A percentile compares a stretch with the other conserved stretches of the same genome.
phyloP scores from a whole-genome alignment of 331 rosid species.

The Rosa hybrid region DNA sequence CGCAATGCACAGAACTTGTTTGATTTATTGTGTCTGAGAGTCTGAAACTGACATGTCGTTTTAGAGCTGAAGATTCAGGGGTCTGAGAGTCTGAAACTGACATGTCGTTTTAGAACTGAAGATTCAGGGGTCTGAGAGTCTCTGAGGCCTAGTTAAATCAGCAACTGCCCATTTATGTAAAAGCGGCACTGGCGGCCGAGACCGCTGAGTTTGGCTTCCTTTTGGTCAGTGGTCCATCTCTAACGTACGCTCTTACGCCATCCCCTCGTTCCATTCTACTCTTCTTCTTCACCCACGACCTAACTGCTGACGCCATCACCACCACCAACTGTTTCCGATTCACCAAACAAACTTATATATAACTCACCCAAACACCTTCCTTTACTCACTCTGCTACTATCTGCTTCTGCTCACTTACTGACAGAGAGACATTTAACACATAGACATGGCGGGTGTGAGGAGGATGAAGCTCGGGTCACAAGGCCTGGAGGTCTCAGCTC shows the following conservation, averaged over 20 bases:
- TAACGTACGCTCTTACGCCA: background rate
- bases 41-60: background rate
- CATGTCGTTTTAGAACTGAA: background rate
- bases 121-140: no score
- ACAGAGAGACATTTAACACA: no score
- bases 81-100: background rate
- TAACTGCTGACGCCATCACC: background rate
- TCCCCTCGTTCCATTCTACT: no score
- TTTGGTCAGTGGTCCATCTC: no score
- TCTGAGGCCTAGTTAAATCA: no score
- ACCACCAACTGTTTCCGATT: background rate
- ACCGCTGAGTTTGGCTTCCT: no score
- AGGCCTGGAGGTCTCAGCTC: conserved; percentile 61
- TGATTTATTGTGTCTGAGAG: background rate
- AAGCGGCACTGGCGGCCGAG: no score
- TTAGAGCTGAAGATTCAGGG: no score
- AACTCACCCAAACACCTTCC: background rate
- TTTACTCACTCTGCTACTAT: background rate
- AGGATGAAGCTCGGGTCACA: conserved; percentile 62
- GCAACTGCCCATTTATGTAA: no score
- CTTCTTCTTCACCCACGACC: background rate
- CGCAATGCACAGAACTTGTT: conserved; percentile 34
- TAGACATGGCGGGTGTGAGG: conserved; percentile 41
- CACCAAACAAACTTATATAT: background rate
- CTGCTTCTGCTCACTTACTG: background rate